Evolutionary conservation across 2,329 filamentous ascomycete species (phyloP).

Genomic region (Neonectria sp.): DNA sequence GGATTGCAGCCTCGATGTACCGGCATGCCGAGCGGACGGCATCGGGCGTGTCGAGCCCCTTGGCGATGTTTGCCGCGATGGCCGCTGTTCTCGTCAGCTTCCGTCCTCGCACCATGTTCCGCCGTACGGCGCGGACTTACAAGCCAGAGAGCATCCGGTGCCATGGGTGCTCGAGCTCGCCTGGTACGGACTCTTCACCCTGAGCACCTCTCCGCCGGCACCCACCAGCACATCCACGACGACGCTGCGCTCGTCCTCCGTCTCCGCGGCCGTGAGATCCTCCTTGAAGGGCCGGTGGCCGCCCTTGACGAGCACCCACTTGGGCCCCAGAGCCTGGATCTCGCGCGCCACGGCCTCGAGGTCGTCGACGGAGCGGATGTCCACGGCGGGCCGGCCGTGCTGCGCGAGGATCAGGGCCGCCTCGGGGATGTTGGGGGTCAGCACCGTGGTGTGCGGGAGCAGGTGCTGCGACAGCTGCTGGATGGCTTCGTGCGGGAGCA

Average conservation of each 20-base stretch:
- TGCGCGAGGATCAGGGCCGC: slow-evolving; percentile 75
- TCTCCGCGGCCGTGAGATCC: slow-evolving; percentile 71
- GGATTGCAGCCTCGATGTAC: slow-evolving; percentile 82
- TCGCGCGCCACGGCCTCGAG: slow-evolving; percentile 77
- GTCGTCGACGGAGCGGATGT: slow-evolving; percentile 72
- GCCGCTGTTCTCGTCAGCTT: slow-evolving; percentile 65
- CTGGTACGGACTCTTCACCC: slow-evolving; percentile 80
- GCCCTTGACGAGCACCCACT: slow-evolving; percentile 90
- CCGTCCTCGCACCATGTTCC: background rate
- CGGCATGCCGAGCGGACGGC: slow-evolving; percentile 79
- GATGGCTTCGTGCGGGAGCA: slow-evolving; percentile 78
- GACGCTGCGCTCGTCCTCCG: slow-evolving; percentile 71
- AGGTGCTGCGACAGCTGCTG: slow-evolving; percentile 71
- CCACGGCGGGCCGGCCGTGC: slow-evolving; percentile 56
- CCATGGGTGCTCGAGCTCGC: slow-evolving; percentile 89
- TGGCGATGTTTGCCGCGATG: slow-evolving; percentile 80
- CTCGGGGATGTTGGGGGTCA: slow-evolving; percentile 86
- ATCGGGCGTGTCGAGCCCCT: slow-evolving; percentile 67
- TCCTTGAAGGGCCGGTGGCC: slow-evolving; percentile 86
- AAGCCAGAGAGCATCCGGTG: slow-evolving; percentile 94
- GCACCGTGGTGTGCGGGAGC: slow-evolving; percentile 75
- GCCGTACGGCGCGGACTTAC: slow-evolving; percentile 61
- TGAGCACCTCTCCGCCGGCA: slow-evolving; percentile 64
- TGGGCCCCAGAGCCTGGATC: slow-evolving; percentile 79
- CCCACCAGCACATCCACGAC: slow-evolving; percentile 87